A percentile compares a stretch with the other conserved stretches of the same genome.
phyloP scores from a whole-genome alignment of 164 flowering plant genomes.

The Macadamia tetraphylla region DNA sequence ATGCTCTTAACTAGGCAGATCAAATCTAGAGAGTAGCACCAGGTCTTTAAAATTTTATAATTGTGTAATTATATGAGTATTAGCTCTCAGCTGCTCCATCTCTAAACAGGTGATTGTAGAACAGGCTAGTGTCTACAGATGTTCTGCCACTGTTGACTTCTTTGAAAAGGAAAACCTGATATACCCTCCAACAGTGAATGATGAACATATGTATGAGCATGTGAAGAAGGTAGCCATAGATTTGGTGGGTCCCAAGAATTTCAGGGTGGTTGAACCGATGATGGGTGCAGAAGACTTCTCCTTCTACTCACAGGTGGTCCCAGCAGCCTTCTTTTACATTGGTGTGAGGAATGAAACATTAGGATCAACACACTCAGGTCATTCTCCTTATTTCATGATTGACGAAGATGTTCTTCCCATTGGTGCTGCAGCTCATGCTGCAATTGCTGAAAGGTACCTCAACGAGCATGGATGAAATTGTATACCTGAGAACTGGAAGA shows the following conservation, averaged over 20 bases:
- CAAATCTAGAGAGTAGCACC: too few species aligned
- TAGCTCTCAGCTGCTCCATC: not conserved
- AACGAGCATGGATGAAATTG: conserved; percentile 24
- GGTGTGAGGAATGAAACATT: conserved; percentile 72
- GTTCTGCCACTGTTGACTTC: conserved; percentile 70
- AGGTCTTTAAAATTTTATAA: too few species aligned
- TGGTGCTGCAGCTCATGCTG: conserved; percentile 81
- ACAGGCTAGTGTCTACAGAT: conserved; percentile 72
- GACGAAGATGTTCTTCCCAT: conserved; percentile 72
- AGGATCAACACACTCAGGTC: conserved; percentile 61
- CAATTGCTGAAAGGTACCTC: conserved; percentile 77
- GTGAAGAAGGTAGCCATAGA: conserved; percentile 52
- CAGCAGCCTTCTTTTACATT: conserved; percentile 69
- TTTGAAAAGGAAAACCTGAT: conserved; percentile 47
- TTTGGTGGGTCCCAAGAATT: conserved; percentile 49
- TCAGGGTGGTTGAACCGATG: conserved; percentile 45
- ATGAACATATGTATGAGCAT: conserved; percentile 59
- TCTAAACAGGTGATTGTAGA: conserved; percentile 59
- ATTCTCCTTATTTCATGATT: conserved; percentile 77
- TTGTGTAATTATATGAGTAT: not conserved
- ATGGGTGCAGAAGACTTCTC: conserved; percentile 98
- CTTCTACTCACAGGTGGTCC: conserved; percentile 64
- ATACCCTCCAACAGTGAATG: conserved; percentile 79
- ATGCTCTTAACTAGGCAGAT: too few species aligned
- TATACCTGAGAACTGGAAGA: too few species aligned